Evolutionary conservation across 768 basidiomycete genomes (phyloP).

Genomic region (Xerocomellus dryophilus): DNA sequence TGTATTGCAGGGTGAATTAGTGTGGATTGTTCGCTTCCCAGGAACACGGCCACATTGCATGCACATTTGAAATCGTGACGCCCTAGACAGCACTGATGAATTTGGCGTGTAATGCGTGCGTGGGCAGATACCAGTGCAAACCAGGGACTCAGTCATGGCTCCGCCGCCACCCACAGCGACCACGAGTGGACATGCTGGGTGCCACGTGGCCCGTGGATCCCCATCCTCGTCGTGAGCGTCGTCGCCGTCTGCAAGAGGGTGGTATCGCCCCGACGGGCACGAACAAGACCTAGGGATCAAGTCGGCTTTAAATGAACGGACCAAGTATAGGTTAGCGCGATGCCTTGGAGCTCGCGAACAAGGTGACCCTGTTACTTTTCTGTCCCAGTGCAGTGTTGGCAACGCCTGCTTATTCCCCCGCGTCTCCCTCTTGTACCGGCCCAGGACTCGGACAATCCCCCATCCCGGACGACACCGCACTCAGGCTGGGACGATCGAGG

Average conservation of each 20-base stretch:
- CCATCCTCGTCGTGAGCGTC: background rate
- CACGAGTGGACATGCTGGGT: background rate
- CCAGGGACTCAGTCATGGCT: background rate
- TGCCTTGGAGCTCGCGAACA: conserved; percentile 4
- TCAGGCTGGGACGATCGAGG: background rate
- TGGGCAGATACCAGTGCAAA: conserved; percentile 4
- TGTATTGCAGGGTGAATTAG: background rate
- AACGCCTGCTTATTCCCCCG: conserved; percentile 8
- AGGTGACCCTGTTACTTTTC: conserved; percentile 1
- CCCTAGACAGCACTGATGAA: conserved; percentile 5
- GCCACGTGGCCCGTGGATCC: background rate
- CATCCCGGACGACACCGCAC: conserved; percentile 11
- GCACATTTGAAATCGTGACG: background rate
- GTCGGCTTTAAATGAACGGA: background rate
- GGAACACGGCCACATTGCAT: background rate
- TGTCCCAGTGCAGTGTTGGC: conserved; percentile 13
- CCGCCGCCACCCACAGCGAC: background rate
- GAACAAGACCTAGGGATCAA: background rate
- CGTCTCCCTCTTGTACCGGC: background rate
- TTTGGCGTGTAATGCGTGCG: conserved; percentile 4
- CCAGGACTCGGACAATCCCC: background rate
- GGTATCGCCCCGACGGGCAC: background rate
- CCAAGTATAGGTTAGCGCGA: background rate
- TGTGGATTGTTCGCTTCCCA: conserved; percentile 2
- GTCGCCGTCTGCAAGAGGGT: background rate